A percentile compares a stretch with the other conserved stretches of the same genome.
Evolutionary conservation across 805 yeast species (phyloP).

Genomic region (Pichia insulana): DNA sequence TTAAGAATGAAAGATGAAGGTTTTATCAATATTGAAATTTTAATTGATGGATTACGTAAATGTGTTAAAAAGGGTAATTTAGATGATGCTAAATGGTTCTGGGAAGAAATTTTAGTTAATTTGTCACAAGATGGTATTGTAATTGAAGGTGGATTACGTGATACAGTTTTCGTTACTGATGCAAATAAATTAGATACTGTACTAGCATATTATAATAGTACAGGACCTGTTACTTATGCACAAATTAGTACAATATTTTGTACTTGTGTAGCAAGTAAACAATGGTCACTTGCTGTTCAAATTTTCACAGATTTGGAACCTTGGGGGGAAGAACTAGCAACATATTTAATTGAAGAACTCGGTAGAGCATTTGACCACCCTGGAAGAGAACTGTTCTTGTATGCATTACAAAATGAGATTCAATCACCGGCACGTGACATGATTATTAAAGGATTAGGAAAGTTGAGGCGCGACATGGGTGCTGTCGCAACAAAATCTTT

Average conservation of each 20-base stretch:
- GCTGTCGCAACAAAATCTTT: too few relatives aligned
- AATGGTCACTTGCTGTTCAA: too few relatives aligned
- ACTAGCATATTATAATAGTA: constrained; percentile 23
- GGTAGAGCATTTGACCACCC: too few relatives aligned
- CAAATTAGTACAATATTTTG: constrained; percentile 17
- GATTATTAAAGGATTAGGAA: too few relatives aligned
- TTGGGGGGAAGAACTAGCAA: too few relatives aligned
- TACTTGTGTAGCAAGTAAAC: too few relatives aligned
- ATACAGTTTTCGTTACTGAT: constrained; percentile 17
- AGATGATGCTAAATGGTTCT: constrained; percentile 28
- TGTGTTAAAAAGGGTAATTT: constrained; percentile 23
- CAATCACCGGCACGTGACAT: too few relatives aligned
- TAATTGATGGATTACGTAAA: constrained; percentile 28
- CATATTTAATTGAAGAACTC: too few relatives aligned
- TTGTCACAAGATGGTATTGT: constrained; percentile 22
- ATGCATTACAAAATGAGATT: too few relatives aligned
- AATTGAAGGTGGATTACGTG: constrained; percentile 15
- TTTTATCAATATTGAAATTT: constrained; percentile 26
- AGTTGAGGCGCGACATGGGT: too few relatives aligned
- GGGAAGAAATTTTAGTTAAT: constrained; percentile 20
- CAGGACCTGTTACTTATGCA: constrained; percentile 21
- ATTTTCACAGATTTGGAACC: too few relatives aligned
- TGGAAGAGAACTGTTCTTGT: too few relatives aligned
- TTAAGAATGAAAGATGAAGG: constrained; percentile 26
- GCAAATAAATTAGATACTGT: constrained; percentile 15